Percentiles rank a stretch among this genome's conserved stretches.
phyloP scores from a whole-genome alignment of 2,329 filamentous ascomycete species.

The Arthroderma sp. region DNA sequence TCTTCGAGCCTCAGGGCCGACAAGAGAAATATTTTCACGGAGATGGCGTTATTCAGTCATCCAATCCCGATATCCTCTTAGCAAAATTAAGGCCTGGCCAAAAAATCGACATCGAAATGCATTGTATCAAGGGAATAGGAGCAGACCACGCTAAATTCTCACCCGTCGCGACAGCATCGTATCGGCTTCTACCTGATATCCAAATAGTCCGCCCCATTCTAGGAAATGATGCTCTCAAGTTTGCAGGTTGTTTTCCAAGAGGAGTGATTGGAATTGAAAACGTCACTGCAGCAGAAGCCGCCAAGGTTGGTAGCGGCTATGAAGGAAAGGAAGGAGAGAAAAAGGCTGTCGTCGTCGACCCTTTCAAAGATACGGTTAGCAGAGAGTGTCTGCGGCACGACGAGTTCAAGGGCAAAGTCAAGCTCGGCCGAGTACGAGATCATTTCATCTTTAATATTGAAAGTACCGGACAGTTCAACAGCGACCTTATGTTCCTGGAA shows the following conservation, averaged over 20 bases:
- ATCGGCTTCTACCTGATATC: conserved; percentile 81
- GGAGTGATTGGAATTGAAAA: conserved; percentile 75
- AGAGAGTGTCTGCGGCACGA: conserved; percentile 81
- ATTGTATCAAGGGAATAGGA: conserved; percentile 90
- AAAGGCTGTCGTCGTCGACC: conserved; percentile 76
- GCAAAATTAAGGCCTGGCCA: conserved; percentile 89
- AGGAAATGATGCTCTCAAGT: conserved; percentile 77
- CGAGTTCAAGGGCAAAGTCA: conserved; percentile 92
- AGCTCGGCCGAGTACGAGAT: conserved; percentile 76
- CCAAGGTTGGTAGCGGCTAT: conserved; percentile 49
- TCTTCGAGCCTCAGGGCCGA: conserved; percentile 62
- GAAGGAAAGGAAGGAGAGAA: conserved; percentile 64
- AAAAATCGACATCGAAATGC: conserved; percentile 72
- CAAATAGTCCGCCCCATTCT: conserved; percentile 72
- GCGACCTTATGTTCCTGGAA: conserved; percentile 86
- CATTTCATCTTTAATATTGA: conserved; percentile 97
- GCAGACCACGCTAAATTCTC: conserved; percentile 95
- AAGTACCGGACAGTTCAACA: conserved; percentile 89
- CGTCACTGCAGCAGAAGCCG: conserved; percentile 56
- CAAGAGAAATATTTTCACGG: conserved; percentile 55
- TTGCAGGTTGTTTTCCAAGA: conserved; percentile 73
- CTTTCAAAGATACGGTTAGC: conserved; percentile 91
- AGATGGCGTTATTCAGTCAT: conserved; percentile 55
- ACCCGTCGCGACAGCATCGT: conserved; percentile 86
- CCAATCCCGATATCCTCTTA: conserved; percentile 85